Evolutionary conservation across 2,329 filamentous ascomycete genomes (phyloP), one percentile per base, ranked within the genome.

Genomic region (Ophiostoma ulmi): DNA sequence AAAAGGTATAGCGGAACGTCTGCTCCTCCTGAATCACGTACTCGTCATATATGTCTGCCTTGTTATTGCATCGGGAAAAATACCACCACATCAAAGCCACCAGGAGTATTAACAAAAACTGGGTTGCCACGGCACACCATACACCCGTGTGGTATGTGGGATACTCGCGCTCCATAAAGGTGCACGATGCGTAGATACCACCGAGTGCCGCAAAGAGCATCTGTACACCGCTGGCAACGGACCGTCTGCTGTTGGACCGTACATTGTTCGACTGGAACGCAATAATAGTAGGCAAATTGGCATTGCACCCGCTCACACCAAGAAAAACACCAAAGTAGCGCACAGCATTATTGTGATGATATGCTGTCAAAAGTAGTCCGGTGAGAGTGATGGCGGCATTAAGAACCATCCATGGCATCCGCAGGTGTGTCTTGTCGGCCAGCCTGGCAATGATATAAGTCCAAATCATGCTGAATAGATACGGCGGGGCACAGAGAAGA

Each of bases 191-290:
- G 0, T 87, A 87, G 73, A 95, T 94, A 36, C 77, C 68, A 0
- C 78, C 78, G 38, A 78, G 74, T 0, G 77, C 75, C 0, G 77
- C 78, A 70, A 78, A 78, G 0, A 77, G 68, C 67, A 78, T 75
- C 69, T 79, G 77, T 10, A 78, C 74, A 5, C 76, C 77, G 38
- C 75, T 77, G 8, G 74, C 77, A 4, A 79, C 76, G 48, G 73
- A 74, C n/a, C 77, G 41, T 6, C 69, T 58, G 44, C 65, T 70
- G 58, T 72, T 65, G 36, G 66, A 66, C 69, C 91, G 88, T 76
- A 96, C 90, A 79, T 95, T 96, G 80, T 94, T 95, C 36, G 91
- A 91, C 80, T 94, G 92, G 80, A 92, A 94, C 0, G 91, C 85
- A 81, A 96, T 87, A 58, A 87, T 83, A 1, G 87, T 84, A 0